phyloP scores from a whole-genome alignment of 441 rosid genomes.

The Mallotus repandus region DNA sequence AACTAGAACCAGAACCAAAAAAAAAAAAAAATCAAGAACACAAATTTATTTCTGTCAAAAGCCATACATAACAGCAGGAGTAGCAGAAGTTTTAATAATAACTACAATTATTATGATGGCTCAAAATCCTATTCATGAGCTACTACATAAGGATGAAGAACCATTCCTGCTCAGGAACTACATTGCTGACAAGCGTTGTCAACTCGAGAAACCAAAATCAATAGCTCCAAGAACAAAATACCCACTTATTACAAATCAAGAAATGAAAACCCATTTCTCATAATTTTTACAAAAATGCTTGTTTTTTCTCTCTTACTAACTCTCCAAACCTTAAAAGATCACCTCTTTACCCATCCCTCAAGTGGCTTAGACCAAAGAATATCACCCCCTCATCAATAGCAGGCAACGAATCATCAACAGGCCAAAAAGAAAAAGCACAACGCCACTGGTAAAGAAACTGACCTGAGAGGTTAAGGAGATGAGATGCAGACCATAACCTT shows the following conservation, averaged over 20 bases:
- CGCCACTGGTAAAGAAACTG: no score
- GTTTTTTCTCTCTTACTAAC: conserved; percentile 58
- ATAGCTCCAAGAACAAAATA: conserved; percentile 29
- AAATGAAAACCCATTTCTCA: conserved; percentile 53
- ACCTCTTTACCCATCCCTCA: no score
- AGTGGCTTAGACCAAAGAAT: no score
- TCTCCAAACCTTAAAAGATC: conserved; percentile 72
- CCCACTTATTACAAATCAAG: conserved; percentile 43
- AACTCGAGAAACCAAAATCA: conserved; percentile 30
- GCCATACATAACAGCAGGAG: not conserved
- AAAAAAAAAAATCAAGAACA: not conserved
- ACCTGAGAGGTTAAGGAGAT: no score
- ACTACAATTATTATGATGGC: conserved; percentile 37
- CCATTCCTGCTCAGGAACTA: conserved; percentile 70
- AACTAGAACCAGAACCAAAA: no score
- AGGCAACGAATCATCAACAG: no score
- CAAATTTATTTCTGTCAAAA: not conserved
- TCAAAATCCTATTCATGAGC: conserved; percentile 62
- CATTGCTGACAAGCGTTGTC: conserved; percentile 57
- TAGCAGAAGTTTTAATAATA: no score
- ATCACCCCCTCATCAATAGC: no score
- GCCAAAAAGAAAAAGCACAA: no score
- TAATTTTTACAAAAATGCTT: conserved; percentile 53
- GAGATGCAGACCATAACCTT: no score
- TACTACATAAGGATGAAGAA: conserved; percentile 79